These are phyloP conservation scores for Chlamydomonas urium DNA, from an alignment of 139 green algal species.

Conservation along the genomic window DNA sequence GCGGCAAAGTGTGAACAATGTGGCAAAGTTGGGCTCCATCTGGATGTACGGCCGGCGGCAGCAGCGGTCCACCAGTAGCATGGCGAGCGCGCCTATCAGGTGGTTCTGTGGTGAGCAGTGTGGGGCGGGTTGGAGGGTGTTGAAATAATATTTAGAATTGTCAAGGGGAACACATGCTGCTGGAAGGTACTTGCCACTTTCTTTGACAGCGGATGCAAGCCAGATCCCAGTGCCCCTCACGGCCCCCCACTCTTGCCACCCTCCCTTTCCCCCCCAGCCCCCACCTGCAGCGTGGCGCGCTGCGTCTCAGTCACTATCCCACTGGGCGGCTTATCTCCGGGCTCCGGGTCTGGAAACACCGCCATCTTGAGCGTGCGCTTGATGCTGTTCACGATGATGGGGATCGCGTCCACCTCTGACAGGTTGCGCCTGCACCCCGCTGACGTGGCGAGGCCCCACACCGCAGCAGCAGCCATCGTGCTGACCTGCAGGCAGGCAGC, in stretches of 20 bases:
- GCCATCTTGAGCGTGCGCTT: constrained; percentile 37
- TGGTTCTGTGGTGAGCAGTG: too few species aligned
- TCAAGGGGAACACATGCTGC: too few species aligned
- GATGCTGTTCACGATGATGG: constrained; percentile 23
- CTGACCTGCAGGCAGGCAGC: constrained; percentile 29
- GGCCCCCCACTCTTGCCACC: too few species aligned
- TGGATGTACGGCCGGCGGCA: constrained; percentile 49
- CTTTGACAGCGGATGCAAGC: too few species aligned
- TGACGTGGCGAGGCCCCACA: constrained; percentile 44
- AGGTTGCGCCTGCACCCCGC: constrained; percentile 23
- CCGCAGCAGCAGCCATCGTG: constrained; percentile 39
- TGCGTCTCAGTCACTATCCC: too few species aligned
- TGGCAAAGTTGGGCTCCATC: constrained; percentile 50
- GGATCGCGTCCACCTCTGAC: constrained; percentile 39
- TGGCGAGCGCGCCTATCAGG: constrained; percentile 56
- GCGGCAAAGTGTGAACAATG: constrained; percentile 48
- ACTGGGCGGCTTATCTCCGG: too few species aligned
- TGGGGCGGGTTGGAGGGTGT: too few species aligned
- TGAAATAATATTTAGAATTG: too few species aligned
- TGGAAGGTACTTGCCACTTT: too few species aligned
- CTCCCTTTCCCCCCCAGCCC: too few species aligned
- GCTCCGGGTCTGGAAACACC: background rate
- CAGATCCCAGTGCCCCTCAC: too few species aligned
- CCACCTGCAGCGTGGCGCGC: too few species aligned
- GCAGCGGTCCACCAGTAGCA: constrained; percentile 64